Evolutionary conservation across 352 stramenopile genomes (phyloP).

Genomic region (Phytophthora agathidicida): DNA sequence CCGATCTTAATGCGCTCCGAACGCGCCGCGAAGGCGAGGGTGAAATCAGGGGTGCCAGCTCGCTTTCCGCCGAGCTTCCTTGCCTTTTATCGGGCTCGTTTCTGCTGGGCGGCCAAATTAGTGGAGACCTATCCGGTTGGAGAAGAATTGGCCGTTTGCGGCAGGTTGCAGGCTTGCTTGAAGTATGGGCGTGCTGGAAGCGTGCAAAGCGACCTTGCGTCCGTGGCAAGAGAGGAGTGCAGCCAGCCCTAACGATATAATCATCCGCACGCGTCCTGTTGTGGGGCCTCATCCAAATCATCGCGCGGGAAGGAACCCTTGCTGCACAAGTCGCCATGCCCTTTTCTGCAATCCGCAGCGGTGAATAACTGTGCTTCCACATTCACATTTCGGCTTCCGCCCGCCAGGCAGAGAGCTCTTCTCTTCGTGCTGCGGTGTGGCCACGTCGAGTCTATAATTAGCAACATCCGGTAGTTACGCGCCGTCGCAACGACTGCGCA

Average conservation of each 20-base stretch:
- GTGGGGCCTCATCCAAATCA: constrained; percentile 23
- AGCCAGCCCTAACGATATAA: too few relatives aligned
- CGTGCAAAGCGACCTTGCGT: too few relatives aligned
- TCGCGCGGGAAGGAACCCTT: constrained; percentile 17
- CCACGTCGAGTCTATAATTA: constrained; percentile 21
- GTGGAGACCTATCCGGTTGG: too few relatives aligned
- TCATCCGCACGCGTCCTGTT: constrained; percentile 2
- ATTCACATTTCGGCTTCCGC: constrained; percentile 11
- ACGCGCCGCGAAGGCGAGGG: constrained; percentile 10
- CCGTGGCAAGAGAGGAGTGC: too few relatives aligned
- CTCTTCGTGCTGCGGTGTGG: too few relatives aligned
- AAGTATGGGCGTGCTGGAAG: too few relatives aligned
- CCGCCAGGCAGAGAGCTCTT: constrained; percentile 10
- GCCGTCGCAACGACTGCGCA: constrained; percentile 12
- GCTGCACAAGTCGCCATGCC: constrained; percentile 23
- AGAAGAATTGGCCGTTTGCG: too few relatives aligned
- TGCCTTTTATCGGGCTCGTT: constrained; percentile 16
- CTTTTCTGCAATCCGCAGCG: constrained; percentile 19
- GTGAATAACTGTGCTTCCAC: constrained; percentile 25
- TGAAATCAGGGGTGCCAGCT: constrained; percentile 18
- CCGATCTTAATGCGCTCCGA: background rate
- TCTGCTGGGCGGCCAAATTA: constrained; percentile 14
- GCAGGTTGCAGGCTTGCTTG: background rate
- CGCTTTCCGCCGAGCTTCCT: constrained; percentile 19
- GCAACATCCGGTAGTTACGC: constrained; percentile 24